A percentile compares a stretch with the other conserved stretches of the same genome.
Conservation (phyloP, 176 grass and related monocot species). For the Triticum monococcum region DNA sequence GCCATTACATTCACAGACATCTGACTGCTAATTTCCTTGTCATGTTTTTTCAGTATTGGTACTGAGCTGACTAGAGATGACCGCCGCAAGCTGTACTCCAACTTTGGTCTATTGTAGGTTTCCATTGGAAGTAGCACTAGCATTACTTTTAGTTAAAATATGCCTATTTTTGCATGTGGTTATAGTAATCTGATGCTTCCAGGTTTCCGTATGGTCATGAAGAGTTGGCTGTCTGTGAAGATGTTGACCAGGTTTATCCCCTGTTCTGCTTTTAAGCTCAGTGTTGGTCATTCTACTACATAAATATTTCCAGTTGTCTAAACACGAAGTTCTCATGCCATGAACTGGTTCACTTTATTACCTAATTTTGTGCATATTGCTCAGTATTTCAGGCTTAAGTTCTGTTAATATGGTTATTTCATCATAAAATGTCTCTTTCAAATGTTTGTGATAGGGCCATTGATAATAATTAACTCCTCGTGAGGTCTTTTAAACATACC, state of each 20-base stretch:
- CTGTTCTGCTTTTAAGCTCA: conserved; percentile 1
- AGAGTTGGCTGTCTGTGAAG: conserved; percentile 95
- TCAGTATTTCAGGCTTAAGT: background rate
- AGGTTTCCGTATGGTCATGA: conserved; percentile 98
- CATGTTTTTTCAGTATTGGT: conserved; percentile 68
- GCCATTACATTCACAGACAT: background rate
- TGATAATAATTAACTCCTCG: background rate
- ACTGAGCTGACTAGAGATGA: conserved; percentile 99
- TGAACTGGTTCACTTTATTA: background rate
- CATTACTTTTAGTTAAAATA: conserved; percentile 12
- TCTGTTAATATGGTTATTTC: background rate
- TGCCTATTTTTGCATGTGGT: conserved; percentile 26
- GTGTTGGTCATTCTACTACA: background rate
- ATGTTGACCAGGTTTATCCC: conserved; percentile 85
- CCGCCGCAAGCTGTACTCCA: conserved; percentile 88
- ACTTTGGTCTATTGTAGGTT: conserved; percentile 91
- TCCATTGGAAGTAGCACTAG: background rate
- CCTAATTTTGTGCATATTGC: background rate
- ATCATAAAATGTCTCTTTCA: background rate
- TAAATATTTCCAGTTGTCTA: conserved; percentile 7
- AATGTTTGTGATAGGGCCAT: background rate
- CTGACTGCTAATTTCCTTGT: conserved; percentile 24
- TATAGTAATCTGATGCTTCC: conserved; percentile 24
- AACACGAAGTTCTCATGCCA: background rate
- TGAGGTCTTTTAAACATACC: background rate